Conservation (phyloP, 2,329 filamentous ascomycete genomes). For the Fusarium acutatum region DNA sequence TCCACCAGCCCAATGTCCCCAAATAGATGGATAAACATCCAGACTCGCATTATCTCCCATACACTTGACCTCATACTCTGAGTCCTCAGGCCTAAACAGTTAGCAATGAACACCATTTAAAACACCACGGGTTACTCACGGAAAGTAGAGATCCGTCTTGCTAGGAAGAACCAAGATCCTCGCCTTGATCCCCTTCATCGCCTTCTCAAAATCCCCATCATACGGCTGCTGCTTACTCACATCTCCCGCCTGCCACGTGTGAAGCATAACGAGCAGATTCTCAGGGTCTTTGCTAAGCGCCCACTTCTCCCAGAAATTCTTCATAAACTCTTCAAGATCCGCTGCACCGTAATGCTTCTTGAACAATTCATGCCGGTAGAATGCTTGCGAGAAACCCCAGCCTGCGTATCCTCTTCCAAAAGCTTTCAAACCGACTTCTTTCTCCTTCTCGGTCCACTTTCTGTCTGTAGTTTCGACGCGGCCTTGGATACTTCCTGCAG, state of each 20-base stretch:
- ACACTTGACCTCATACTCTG: slow-evolving; percentile 72
- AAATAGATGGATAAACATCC: slow-evolving; percentile 52
- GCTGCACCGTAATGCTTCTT: slow-evolving; percentile 71
- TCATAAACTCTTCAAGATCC: slow-evolving; percentile 77
- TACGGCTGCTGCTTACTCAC: slow-evolving; percentile 74
- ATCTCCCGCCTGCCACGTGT: slow-evolving; percentile 82
- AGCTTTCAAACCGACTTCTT: slow-evolving; percentile 65
- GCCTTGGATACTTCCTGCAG: slow-evolving; percentile 58
- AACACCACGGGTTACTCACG: slow-evolving; percentile 44
- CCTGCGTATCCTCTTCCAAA: slow-evolving; percentile 80
- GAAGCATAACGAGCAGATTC: slow-evolving; percentile 77
- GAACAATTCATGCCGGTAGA: slow-evolving; percentile 77
- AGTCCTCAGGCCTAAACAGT: slow-evolving; percentile 69
- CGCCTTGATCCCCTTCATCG: slow-evolving; percentile 75
- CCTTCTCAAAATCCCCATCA: slow-evolving; percentile 70
- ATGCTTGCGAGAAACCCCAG: slow-evolving; percentile 82
- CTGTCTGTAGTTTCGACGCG: slow-evolving; percentile 30
- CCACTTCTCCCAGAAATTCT: slow-evolving; percentile 80
- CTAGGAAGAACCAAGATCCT: slow-evolving; percentile 75
- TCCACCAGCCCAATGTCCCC: slow-evolving; percentile 68
- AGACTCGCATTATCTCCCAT: slow-evolving; percentile 50
- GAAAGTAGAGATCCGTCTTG: slow-evolving; percentile 83
- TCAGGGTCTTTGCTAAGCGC: slow-evolving; percentile 78
- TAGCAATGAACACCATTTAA: background rate
- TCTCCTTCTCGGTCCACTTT: slow-evolving; percentile 53